Evolutionary conservation across 306 rosid genomes (phyloP), one percentile per base, ranked within the genome.

Genomic region (Begonia masoniana): DNA sequence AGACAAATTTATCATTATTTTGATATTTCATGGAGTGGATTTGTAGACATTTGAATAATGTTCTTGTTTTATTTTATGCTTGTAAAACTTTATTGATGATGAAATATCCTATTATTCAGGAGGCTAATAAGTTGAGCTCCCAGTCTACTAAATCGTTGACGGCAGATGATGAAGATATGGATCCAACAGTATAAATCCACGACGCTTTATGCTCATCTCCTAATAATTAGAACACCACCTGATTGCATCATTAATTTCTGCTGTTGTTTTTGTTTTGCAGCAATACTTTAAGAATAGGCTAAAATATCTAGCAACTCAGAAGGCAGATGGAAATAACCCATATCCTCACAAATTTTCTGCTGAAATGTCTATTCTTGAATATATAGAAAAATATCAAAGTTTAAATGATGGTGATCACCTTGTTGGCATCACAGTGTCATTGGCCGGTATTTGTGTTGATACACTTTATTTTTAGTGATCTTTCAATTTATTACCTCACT

Each of bases 81-180:
- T 21, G 24, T 21, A 21, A 21, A 21, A 21, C 4, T 2, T 21
- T 21, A 21, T 21, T 21, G 24, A 21, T 21, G 24, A 21, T 31
- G 39, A 6, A 7, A 31, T 31, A 5, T 31, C 39, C 39, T 31
- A 31, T 24, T 63, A 9, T 11, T 43, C 69, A 84, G 95, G 95
- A 84, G 41, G 84, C 85, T 53, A 73, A 66, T 15, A 10, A 56
- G 19, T 57, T 62, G 52, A 66, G 39, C 39, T 31, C 82, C 10
- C 81, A 79, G 54, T 70, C 55, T 47, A 84, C 71, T 76, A 88
- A 71, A 56, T 49, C 72, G 55, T 78, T 62, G 19, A 49, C 76
- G 9, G 70, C 59, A 61, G 94, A 87, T 47, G 97, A 82, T 14
- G 95, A 89, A n/a, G 87, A 85, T 54, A 85, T 91, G 86, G 95